Conservation (phyloP, 176 grass and related monocot genomes). For the Dactylis glomerata region DNA sequence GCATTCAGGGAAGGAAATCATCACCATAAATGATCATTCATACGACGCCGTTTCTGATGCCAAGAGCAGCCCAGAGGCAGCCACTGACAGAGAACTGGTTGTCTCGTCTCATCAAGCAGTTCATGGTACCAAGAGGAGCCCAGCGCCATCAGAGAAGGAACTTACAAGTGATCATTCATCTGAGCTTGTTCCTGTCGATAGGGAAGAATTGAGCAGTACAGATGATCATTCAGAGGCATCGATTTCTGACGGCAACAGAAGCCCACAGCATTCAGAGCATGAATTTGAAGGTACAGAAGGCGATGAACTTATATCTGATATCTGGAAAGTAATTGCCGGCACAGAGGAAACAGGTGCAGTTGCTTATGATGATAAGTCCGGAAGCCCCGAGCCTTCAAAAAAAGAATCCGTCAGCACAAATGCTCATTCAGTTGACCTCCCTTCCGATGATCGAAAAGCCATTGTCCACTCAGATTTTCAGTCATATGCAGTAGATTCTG, state of each 20-base stretch:
- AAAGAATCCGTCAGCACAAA: background rate
- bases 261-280: background rate
- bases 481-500: background rate
- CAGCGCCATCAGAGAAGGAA: constrained; percentile 17
- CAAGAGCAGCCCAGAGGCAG: constrained; percentile 27
- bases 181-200: background rate
- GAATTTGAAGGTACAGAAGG: background rate
- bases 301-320: constrained; percentile 30
- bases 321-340: constrained; percentile 32
- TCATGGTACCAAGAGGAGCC: constrained; percentile 1
- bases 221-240: constrained; percentile 13
- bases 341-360: background rate
- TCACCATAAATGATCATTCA: constrained; percentile 26
- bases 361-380: background rate
- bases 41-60: constrained; percentile 24
- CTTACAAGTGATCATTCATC: constrained; percentile 11
- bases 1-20: constrained; percentile 30
- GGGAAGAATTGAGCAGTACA: constrained; percentile 10
- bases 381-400: constrained; percentile 1
- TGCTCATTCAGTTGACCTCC: background rate
- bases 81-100: background rate
- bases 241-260: constrained; percentile 20
- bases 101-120: constrained; percentile 14
- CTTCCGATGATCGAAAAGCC: constrained; percentile 11
- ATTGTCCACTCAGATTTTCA: constrained; percentile 13